phyloP scores from a whole-genome alignment of 768 basidiomycete genomes.

The Baorangia bicolor region DNA sequence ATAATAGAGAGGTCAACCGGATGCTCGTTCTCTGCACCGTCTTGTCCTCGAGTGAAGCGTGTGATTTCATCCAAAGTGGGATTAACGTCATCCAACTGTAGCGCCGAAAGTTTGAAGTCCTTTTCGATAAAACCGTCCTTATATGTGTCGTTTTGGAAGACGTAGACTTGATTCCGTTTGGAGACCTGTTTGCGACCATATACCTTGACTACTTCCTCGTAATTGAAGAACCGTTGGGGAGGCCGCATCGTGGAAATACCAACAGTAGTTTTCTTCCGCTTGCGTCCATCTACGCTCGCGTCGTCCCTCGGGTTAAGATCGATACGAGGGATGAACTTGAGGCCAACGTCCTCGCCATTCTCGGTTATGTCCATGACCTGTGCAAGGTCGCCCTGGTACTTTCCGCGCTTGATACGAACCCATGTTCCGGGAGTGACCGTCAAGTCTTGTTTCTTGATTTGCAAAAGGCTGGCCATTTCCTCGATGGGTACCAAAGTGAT shows the following conservation, averaged over 20 bases:
- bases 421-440: constrained; percentile 85
- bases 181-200: constrained; percentile 78
- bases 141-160: constrained; percentile 93
- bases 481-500: constrained; percentile 89
- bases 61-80: constrained; percentile 97
- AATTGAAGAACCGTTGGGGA: constrained; percentile 90
- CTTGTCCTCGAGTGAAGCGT: constrained; percentile 76
- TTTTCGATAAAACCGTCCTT: constrained; percentile 95
- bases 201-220: constrained; percentile 86
- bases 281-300: constrained; percentile 60
- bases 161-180: constrained; percentile 70
- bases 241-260: constrained; percentile 67
- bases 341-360: constrained; percentile 87
- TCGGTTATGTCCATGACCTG: constrained; percentile 94
- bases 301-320: constrained; percentile 92
- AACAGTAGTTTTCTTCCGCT: constrained; percentile 67
- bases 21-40: constrained; percentile 62
- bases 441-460: constrained; percentile 92
- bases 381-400: constrained; percentile 92
- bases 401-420: constrained; percentile 94
- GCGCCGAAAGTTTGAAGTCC: constrained; percentile 79
- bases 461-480: constrained; percentile 95
- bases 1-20: constrained; percentile 88
- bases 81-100: constrained; percentile 85
- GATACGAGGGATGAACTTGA: constrained; percentile 97